Evolutionary conservation across 73 alveolate species (phyloP), one percentile per base, ranked within the genome.

Genomic region (Symbiodinium natans): DNA sequence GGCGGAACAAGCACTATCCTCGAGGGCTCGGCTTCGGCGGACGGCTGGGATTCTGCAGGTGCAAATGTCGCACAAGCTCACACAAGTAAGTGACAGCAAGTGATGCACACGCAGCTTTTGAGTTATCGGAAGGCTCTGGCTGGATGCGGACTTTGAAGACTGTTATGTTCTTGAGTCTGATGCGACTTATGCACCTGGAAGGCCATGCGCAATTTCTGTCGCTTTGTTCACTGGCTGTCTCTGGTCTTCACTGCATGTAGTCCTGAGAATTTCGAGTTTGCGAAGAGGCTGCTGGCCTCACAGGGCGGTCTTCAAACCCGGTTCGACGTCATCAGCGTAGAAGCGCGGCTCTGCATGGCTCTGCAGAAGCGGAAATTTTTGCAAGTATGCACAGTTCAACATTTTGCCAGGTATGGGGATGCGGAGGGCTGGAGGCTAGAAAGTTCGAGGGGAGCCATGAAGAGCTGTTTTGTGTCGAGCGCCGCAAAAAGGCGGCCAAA

Each of bases 21-120:
- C 95, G 95, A 2, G 95, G 95, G 21, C 38, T 88, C 34, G 95
- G 95, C 95, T 88, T 88, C 39, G 95, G 95, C 43, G 95, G 95
- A 10, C 95, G 63, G 75, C 48, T 34, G 36, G 86, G 86, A 6
- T 88, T 88, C 42, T 88, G 74, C 95, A 88, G 95, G 95, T 9
- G 41, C 33, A 41, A 15, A 74, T 74, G 43, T 10, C 46, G 36
- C 11, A 74, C 23, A 74, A 36, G 43, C 25, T 46, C 21, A 46
- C 59, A 46, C 13, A 9, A 52, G 82, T 4, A 63, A 63, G 82
- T 63, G 82, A 21, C 82, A 19, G 19, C 10, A 52, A 10, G 27
- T 13, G 19, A 13, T 52, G 11, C 29, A 8, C 34, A 25, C 29
- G 34, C 4, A 63, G 29, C 4, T 11, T 4, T 63, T 25, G 38